Evolutionary conservation across 139 green algal genomes (phyloP), one percentile per base, ranked within the genome.

Genomic region (Chlorella sp.): DNA sequence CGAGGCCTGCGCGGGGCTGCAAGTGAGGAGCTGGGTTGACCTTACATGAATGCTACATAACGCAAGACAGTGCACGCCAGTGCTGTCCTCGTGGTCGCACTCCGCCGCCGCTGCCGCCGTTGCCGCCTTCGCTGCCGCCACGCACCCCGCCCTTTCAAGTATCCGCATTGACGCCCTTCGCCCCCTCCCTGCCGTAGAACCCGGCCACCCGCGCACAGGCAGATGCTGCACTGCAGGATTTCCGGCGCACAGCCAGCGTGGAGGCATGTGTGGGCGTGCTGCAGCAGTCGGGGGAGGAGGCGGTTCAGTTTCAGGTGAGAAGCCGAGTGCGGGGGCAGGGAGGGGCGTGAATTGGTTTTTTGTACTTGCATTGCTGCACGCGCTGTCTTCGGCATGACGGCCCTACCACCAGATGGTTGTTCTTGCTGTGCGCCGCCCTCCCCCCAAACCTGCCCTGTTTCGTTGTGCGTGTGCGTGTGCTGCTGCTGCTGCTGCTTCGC

Each of bases 221-320:
- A 53, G 94, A 95, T 86, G 89, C 87, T 37, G 84, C 87, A 12
- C 92, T 97, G 60, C 89, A 96, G 0, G 90, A 92, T n/a, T 97
- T 97, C 79, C 83, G 93, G 0, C 81, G 84, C 69, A 75, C 80
- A 1, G 81, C 88, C 3, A 83, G 94, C 30, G 61, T 97, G 32
- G 77, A 84, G 48, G 94, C 92, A 2, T 96, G 94, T 85, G 90
- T 91, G 11, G 86, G 94, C 82, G 95, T 97, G 32, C 89, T 96
- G 21, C 91, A 95, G 42, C 89, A 90, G 30, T 93, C 91, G 19
- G 11, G 18, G 53, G 83, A 73, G 7, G 89, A 85, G n/a, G 84
- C 90, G 11, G 93, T 91, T 16, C 80, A 81, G 57, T 94, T 95
- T 68, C 93, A 91, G 83, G 88, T 81, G 18, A 69, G 61, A 16